Base-by-base conservation (phyloP, 164 flowering plant genomes). In the Piper longum region DNA sequence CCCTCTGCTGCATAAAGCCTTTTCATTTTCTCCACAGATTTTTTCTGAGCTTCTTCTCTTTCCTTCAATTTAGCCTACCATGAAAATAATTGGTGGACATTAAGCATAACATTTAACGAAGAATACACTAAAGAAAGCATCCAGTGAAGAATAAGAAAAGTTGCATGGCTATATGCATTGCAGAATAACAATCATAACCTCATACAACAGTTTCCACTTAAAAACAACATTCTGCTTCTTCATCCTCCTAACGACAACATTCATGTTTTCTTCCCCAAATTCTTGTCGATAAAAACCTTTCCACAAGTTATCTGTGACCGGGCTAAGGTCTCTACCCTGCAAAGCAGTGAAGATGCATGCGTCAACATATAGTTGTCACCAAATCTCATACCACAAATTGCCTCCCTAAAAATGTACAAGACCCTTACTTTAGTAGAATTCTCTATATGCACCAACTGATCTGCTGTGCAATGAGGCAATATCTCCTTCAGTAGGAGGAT, bases 401-500 rank as follows among this genome's bases (percentile, higher is more conserved):
- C 7, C 9, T 5, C 3, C 9, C 9, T 48, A 2, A 39, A 62
- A 43, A 55, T 56, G 52, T 44, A 36, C 3, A 44, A 39, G 44
- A 36, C 54, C 58, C 89, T 72, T 79, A 93, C 99, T 67, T 69
- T 26, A 41, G 93, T 69, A 65, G 75, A 67, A 39, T 87, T 76
- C 79, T 90, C 99, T 43, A 93, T 75, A 67, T 82, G 89, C 82
- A 64, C 82, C 78, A 93, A 75, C 71, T 90, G 95, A 43, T 93
- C 97, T 17, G 69, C 61, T 0, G 88, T 87, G 68, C 99, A 93
- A 64, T 93, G 96, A 41, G 88, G 81, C 61, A 93, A 78, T 72
- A 93, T 81, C 3, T 78, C 83, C 51, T 79, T 88, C 62, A 93
- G 77, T 44, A 93, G 82, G 65, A 82, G 57, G 16, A 70, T 59